A percentile compares a stretch with the other conserved stretches of the same genome.
These are phyloP conservation scores for Zygosaccharomyces rouxii DNA, from an alignment of 805 yeast species.

Conservation along the genomic window DNA sequence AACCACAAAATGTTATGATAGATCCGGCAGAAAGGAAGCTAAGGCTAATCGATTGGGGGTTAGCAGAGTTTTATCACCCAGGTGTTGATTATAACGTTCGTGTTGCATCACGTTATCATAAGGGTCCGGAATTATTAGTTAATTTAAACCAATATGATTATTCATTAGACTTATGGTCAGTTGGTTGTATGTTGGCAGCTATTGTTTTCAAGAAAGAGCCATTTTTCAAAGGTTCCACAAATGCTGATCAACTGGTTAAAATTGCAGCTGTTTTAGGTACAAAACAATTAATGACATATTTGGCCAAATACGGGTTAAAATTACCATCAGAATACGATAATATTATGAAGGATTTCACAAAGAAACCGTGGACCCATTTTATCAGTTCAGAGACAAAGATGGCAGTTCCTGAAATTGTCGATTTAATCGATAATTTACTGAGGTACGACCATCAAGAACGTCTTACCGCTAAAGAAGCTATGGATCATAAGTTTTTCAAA, in stretches of 20 bases:
- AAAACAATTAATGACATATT: conserved; percentile 61
- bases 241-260: conserved; percentile 87
- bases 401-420: conserved; percentile 55
- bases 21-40: conserved; percentile 62
- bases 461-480: conserved; percentile 82
- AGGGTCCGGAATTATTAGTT: conserved; percentile 86
- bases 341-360: conserved; percentile 57
- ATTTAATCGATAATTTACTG: conserved; percentile 66
- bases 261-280: conserved; percentile 87
- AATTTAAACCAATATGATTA: conserved; percentile 83
- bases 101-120: conserved; percentile 87
- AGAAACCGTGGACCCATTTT: conserved; percentile 65
- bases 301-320: conserved; percentile 62
- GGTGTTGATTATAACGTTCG: conserved; percentile 88
- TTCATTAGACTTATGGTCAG: conserved; percentile 85
- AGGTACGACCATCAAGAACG: conserved; percentile 85
- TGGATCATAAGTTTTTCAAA: conserved; percentile 69
- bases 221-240: conserved; percentile 86
- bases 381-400: conserved; percentile 50
- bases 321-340: conserved; percentile 78
- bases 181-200: conserved; percentile 87
- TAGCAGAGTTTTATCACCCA: conserved; percentile 88
- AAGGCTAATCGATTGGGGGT: conserved; percentile 89
- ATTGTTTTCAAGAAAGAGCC: conserved; percentile 88
- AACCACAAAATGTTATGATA: conserved; percentile 91